Evolutionary conservation across 306 rosid genomes (phyloP).

Genomic region (Amphicarpaea edgeworthii): DNA sequence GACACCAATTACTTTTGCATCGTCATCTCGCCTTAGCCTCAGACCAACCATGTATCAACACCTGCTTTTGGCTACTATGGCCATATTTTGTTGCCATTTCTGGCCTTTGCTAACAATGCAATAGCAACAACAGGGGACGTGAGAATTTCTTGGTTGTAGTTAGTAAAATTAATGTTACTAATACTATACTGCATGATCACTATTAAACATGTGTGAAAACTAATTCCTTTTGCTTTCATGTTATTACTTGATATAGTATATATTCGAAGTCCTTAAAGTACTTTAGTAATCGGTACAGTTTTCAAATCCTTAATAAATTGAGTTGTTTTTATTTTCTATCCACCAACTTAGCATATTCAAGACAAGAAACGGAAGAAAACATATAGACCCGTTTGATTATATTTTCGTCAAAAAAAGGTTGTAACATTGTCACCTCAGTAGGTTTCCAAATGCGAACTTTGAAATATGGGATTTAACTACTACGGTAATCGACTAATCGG

Average conservation of each 20-base stretch:
- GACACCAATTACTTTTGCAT: constrained; percentile 41
- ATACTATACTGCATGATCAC: neutral
- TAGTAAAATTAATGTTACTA: neutral
- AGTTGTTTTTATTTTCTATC: neutral
- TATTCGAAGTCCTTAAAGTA: neutral
- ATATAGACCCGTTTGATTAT: neutral
- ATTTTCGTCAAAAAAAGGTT: neutral
- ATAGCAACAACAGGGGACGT: neutral
- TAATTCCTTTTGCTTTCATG: neutral
- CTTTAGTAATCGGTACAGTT: neutral
- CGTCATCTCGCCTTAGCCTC: constrained; percentile 39
- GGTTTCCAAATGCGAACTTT: neutral
- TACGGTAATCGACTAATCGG: neutral
- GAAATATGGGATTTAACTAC: neutral
- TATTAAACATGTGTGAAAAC: neutral
- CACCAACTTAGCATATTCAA: neutral
- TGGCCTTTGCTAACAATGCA: constrained; percentile 4
- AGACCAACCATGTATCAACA: constrained; percentile 21
- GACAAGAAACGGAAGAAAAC: neutral
- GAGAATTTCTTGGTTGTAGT: neutral
- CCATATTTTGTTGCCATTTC: neutral
- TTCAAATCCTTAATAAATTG: neutral
- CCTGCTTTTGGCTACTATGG: constrained; percentile 14
- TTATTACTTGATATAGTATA: neutral
- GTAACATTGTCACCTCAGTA: too few relatives aligned